Evolutionary conservation across 805 yeast species (phyloP).

Genomic region (Yarrowia porcina): DNA sequence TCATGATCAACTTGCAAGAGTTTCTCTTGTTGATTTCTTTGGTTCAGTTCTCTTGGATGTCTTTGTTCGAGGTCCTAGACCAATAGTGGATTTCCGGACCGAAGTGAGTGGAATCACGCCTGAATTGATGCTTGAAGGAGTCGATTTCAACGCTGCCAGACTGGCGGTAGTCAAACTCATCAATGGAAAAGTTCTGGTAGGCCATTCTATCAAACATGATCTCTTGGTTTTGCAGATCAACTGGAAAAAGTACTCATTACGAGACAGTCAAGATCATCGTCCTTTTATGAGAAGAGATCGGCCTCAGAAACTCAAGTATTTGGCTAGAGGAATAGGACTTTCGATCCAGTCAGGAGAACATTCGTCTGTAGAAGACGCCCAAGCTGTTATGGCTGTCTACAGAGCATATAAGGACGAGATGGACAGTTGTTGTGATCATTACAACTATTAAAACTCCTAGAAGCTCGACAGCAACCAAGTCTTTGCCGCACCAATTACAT

Average conservation of each 20-base stretch:
- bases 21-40: slow-evolving; percentile 77
- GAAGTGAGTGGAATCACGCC: slow-evolving; percentile 87
- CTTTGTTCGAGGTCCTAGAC: slow-evolving; percentile 70
- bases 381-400: slow-evolving; percentile 77
- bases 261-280: slow-evolving; percentile 70
- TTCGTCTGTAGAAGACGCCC: slow-evolving; percentile 88
- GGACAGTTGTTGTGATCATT: not conserved
- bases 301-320: slow-evolving; percentile 39
- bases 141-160: slow-evolving; percentile 66
- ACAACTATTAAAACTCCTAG: not conserved
- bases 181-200: slow-evolving; percentile 55
- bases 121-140: slow-evolving; percentile 61
- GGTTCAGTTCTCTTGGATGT: slow-evolving; percentile 70
- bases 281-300: slow-evolving; percentile 42
- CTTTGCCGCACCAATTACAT: too few species aligned
- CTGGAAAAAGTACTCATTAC: slow-evolving; percentile 59
- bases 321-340: slow-evolving; percentile 68
- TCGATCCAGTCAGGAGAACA: slow-evolving; percentile 76
- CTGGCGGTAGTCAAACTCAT: slow-evolving; percentile 51
- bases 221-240: slow-evolving; percentile 61
- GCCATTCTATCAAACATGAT: slow-evolving; percentile 84
- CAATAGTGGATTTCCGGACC: slow-evolving; percentile 87
- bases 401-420: slow-evolving; percentile 48
- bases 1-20: slow-evolving; percentile 74
- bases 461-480: not conserved